These are phyloP conservation scores for Gremmenia infestans DNA, from an alignment of 2,329 filamentous ascomycete species.

Conservation along the genomic window DNA sequence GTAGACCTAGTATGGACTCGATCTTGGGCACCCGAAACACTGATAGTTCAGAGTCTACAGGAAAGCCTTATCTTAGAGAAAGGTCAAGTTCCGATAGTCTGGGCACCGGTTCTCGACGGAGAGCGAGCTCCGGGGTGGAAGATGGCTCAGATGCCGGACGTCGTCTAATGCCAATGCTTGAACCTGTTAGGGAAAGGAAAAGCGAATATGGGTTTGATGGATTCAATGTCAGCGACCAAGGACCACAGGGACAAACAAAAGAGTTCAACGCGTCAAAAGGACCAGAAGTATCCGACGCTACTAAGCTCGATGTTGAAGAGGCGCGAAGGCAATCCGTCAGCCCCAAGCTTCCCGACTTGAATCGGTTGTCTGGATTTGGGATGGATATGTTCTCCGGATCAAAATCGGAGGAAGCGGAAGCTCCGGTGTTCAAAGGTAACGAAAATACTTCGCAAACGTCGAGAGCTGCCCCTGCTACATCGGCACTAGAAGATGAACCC, in stretches of 20 bases:
- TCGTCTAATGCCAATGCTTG: constrained; percentile 39
- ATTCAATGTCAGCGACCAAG: constrained; percentile 21
- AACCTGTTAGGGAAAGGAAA: constrained; percentile 53
- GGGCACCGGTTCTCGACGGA: constrained; percentile 9
- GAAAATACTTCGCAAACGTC: constrained; percentile 4
- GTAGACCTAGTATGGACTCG: constrained; percentile 52
- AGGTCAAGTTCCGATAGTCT: constrained; percentile 23
- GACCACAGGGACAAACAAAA: background rate
- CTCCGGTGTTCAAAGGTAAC: constrained; percentile 5
- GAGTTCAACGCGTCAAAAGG: background rate
- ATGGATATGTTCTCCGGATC: constrained; percentile 48
- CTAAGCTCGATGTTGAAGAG: constrained; percentile 14
- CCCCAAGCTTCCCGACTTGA: constrained; percentile 53
- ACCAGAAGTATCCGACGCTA: background rate
- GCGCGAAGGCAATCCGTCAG: constrained; percentile 40
- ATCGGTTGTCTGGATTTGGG: constrained; percentile 56
- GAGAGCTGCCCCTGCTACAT: background rate
- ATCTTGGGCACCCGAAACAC: constrained; percentile 29
- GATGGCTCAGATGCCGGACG: constrained; percentile 35
- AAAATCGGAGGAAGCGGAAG: constrained; percentile 10
- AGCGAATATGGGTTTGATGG: constrained; percentile 54
- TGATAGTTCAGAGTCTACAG: constrained; percentile 25
- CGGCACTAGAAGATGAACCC: constrained; percentile 9
- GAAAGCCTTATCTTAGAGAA: constrained; percentile 18
- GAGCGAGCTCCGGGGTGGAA: constrained; percentile 24